phyloP scores from a whole-genome alignment of 805 yeast species.

The Hyphopichia homilentoma region DNA sequence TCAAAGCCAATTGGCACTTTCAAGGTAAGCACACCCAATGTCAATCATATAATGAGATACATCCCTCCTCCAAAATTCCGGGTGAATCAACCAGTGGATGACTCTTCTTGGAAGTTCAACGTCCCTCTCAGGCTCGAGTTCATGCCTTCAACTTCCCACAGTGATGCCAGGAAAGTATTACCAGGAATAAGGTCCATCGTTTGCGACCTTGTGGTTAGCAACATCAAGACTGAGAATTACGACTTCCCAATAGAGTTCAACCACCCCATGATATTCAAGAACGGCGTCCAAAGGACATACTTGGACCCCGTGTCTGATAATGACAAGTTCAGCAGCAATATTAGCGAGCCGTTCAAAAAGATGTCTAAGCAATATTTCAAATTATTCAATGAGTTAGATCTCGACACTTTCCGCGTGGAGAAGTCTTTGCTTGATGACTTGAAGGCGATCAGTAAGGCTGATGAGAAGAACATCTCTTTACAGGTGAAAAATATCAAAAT shows the following conservation, averaged over 20 bases:
- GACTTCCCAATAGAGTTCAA: constrained; percentile 16
- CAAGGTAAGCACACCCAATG: constrained; percentile 4
- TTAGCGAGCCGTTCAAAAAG: constrained; percentile 18
- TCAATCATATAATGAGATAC: neutral
- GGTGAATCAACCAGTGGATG: neutral
- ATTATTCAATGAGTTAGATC: constrained; percentile 17
- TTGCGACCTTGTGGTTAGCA: constrained; percentile 19
- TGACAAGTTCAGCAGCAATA: constrained; percentile 23
- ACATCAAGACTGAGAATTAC: constrained; percentile 15
- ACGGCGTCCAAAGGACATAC: constrained; percentile 2
- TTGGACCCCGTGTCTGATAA: constrained; percentile 6
- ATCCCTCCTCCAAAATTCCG: constrained; percentile 5
- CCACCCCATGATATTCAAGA: constrained; percentile 15
- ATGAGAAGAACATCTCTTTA: constrained; percentile 23
- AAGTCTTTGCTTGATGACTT: constrained; percentile 26
- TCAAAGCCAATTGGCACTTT: neutral
- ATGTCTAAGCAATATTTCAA: constrained; percentile 15
- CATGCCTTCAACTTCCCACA: neutral
- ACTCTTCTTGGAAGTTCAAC: constrained; percentile 3
- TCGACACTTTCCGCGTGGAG: constrained; percentile 25
- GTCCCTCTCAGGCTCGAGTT: constrained; percentile 6
- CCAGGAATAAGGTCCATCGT: constrained; percentile 15
- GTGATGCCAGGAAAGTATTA: constrained; percentile 5
- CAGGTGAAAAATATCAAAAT: constrained; percentile 13
- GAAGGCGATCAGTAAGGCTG: constrained; percentile 21